Evolutionary conservation across 2,329 filamentous ascomycete species (phyloP), one percentile per base, ranked within the genome.

Genomic region (Colletotrichum noveboracense): DNA sequence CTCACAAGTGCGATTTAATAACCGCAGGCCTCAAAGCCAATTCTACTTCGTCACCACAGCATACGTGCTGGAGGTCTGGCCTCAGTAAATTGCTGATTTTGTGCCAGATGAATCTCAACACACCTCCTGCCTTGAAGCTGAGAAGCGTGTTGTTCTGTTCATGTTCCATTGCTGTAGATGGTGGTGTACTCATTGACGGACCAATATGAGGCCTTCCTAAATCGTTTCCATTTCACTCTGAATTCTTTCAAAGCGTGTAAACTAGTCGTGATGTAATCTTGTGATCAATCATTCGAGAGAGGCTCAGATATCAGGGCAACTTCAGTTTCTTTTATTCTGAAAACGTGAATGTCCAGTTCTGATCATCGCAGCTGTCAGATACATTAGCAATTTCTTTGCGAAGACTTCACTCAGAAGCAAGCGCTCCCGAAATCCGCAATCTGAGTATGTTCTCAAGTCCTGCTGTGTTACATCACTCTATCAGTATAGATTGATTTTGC

Each of bases 401-500:
- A 10, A 21, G 9, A 48, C 38, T 48, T n/a, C 38, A 2, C 38
- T 10, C 18, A 48, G 9, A 48, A 48, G 38, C 9, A 48, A 48
- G 38, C 18, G 38, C 38, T 48, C 18, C 3, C 18, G 18, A 48
- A 18, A 48, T n/a, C 12, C 18, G 38, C 2, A 10, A 10, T 48
- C 38, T 3, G 32, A 34, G 32, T 34, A 48, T n/a, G 18, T 48
- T n/a, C 38, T 0, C 38, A n/a, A n/a, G 18, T 48, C 38, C 1
- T n/a, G 18, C 18, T 10, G 5, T 48, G 9, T 48, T 48, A 3
- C 9, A 48, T 18, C 3, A 3, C 9, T 48, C 38, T 9, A 48
- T 48, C 0, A n/a, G 38, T 10, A 48, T 10, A 12, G 0, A 48
- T 1, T n/a, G 38, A 0, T 48, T 48, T 48, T n/a, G 18, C 2